Conservation (phyloP, 2,329 filamentous ascomycete species). For the Neocucurbitaria cava region DNA sequence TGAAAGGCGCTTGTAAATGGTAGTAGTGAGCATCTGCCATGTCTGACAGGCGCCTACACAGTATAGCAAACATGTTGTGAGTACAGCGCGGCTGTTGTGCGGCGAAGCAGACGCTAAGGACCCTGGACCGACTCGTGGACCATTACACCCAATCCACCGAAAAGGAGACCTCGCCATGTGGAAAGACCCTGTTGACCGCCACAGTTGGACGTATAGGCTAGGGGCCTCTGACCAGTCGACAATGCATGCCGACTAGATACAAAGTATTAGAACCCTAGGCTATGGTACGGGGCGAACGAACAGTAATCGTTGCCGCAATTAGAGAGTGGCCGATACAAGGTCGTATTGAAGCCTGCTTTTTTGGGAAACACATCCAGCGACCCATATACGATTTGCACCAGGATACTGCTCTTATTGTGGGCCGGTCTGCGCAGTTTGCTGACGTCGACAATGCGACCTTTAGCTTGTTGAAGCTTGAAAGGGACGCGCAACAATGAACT, state of each 20-base stretch:
- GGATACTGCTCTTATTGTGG: constrained; percentile 8
- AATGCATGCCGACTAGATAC: too few species aligned
- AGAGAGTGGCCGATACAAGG: neutral
- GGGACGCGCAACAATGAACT: neutral
- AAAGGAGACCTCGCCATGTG: neutral
- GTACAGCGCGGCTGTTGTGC: neutral
- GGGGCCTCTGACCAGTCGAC: neutral
- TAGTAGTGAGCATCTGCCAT: neutral
- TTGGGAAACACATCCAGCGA: neutral
- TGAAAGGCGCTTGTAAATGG: neutral
- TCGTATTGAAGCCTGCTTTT: neutral
- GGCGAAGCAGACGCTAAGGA: neutral
- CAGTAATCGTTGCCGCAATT: constrained; percentile 1
- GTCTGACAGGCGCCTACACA: neutral
- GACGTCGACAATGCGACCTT: constrained; percentile 16
- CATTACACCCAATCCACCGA: neutral
- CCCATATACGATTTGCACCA: constrained; percentile 1
- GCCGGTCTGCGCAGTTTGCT: constrained; percentile 9
- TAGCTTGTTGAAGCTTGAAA: constrained; percentile 6
- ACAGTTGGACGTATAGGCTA: neutral
- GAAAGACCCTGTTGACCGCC: neutral
- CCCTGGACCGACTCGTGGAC: too few species aligned
- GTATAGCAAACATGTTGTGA: neutral
- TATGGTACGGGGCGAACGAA: neutral
- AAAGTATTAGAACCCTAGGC: neutral